Conservation (phyloP, 805 yeast species). For the Candida hungchunana region DNA sequence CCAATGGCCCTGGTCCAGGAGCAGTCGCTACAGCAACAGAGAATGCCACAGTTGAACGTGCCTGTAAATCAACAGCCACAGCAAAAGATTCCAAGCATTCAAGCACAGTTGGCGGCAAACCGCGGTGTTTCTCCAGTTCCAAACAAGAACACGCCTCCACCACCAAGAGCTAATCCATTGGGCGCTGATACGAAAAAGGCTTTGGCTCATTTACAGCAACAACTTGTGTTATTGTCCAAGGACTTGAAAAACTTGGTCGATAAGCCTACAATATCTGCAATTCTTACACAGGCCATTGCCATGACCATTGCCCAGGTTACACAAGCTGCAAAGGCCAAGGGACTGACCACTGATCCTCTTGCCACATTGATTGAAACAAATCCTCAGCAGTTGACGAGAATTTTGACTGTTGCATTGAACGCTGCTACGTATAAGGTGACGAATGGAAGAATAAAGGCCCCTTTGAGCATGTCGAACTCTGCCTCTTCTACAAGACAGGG, state of each 20-base stretch:
- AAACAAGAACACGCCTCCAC: slow-evolving; percentile 23
- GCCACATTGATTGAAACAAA: slow-evolving; percentile 75
- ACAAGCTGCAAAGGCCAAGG: slow-evolving; percentile 81
- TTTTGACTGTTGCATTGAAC: slow-evolving; percentile 74
- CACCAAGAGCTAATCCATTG: slow-evolving; percentile 26
- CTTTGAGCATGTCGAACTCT: slow-evolving; percentile 30
- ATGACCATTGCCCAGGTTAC: slow-evolving; percentile 89
- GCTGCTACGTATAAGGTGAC: slow-evolving; percentile 66
- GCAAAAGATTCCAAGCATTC: slow-evolving; percentile 24
- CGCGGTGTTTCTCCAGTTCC: slow-evolving; percentile 23
- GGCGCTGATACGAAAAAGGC: slow-evolving; percentile 51
- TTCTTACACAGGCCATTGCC: slow-evolving; percentile 86
- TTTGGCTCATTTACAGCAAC: slow-evolving; percentile 79
- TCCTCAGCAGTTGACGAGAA: slow-evolving; percentile 75
- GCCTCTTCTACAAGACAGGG: slow-evolving; percentile 16
- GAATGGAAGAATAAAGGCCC: slow-evolving; percentile 46
- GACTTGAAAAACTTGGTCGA: slow-evolving; percentile 65
- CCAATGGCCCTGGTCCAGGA: neutral
- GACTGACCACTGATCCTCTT: slow-evolving; percentile 73
- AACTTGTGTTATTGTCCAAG: slow-evolving; percentile 73
- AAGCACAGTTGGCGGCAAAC: slow-evolving; percentile 31
- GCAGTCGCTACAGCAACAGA: slow-evolving; percentile 4
- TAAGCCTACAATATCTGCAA: slow-evolving; percentile 77
- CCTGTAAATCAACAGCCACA: neutral
- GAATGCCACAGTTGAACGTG: slow-evolving; percentile 1